Evolutionary conservation across 2,329 filamentous ascomycete genomes (phyloP), one percentile per base, ranked within the genome.

Genomic region (Chaetomium sp.): DNA sequence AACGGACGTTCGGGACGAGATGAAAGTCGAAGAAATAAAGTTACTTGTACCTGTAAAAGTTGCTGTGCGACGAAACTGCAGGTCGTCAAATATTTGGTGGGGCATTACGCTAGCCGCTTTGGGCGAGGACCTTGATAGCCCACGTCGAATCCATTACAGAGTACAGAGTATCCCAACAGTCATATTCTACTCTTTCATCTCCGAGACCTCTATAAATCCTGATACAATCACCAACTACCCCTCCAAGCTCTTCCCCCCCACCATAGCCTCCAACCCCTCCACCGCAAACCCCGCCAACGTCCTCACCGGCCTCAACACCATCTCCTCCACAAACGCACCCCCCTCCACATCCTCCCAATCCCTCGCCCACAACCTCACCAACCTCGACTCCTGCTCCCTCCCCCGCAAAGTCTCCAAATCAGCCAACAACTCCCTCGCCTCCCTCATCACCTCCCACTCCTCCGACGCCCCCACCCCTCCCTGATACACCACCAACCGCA

Each of bases 371-470:
- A 68, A 65, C 35, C 68, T 64, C 40, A 82, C 72, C 35, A 80
- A 59, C 0, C 65, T 67, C 0, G 73, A 66, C 61, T 80, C 74
- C 43, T 69, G 69, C 2, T 76, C 72, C 2, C 79, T 71, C 1
- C 76, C 78, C 0, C 67, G 65, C 7, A 81, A 65, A 52, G 69
- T 70, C 60, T 73, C 71, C 14, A 84, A 72, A 14, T 82, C 79
- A 2, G 66, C 64, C 43, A 84, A 65, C 70, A 81, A 74, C 19
- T 71, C 70, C 48, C 65, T 70, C 1, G 79, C 79, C 49, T 73
- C 66, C 2, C 62, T 64, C 37, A 74, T 64, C 2, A 80, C 68
- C 33, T 71, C 71, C 74, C 78, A 81, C 6, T 74, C 73, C 6
- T 71, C 67, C 5, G 72, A 71, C 58, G 77, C 74, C 4, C 70